Conservation (phyloP, 139 green algal genomes). For the Chlorella sp. region DNA sequence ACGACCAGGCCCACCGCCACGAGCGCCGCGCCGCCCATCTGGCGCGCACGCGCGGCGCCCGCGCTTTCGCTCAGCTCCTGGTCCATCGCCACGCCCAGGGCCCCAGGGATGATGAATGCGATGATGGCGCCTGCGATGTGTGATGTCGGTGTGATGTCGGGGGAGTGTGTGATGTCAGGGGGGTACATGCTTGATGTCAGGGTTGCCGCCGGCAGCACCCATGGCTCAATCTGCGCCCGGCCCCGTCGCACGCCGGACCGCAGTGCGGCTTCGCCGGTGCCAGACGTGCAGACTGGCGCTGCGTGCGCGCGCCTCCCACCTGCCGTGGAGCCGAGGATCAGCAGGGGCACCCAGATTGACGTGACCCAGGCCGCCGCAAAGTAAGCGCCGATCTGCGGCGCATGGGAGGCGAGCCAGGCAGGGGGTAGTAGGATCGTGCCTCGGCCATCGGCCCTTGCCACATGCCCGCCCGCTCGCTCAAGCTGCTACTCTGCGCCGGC, state of each 20-base stretch:
- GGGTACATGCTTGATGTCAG: too few relatives aligned
- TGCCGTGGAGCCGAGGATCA: constrained; percentile 36
- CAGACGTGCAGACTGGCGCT: too few relatives aligned
- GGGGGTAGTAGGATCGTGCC: too few relatives aligned
- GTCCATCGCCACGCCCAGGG: constrained; percentile 16
- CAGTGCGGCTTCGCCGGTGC: too few relatives aligned
- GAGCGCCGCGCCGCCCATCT: neutral
- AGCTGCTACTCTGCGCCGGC: neutral
- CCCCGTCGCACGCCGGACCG: too few relatives aligned
- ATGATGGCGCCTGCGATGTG: constrained; percentile 21
- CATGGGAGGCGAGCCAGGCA: constrained; percentile 33
- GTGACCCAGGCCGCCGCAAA: constrained; percentile 22
- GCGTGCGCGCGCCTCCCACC: too few relatives aligned
- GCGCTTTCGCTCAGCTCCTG: constrained; percentile 26
- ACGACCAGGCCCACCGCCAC: constrained; percentile 16
- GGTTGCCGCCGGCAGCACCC: too few relatives aligned
- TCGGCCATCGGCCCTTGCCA: too few relatives aligned
- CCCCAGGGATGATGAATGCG: constrained; percentile 28
- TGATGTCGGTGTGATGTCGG: neutral
- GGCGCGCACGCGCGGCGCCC: neutral
- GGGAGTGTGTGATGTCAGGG: neutral
- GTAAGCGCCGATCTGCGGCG: constrained; percentile 17
- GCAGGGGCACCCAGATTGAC: constrained; percentile 30
- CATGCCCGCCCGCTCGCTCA: neutral
- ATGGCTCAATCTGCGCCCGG: too few relatives aligned